Base-by-base conservation (phyloP, 2,329 filamentous ascomycete genomes). In the Phaeosphaeria sp. region DNA sequence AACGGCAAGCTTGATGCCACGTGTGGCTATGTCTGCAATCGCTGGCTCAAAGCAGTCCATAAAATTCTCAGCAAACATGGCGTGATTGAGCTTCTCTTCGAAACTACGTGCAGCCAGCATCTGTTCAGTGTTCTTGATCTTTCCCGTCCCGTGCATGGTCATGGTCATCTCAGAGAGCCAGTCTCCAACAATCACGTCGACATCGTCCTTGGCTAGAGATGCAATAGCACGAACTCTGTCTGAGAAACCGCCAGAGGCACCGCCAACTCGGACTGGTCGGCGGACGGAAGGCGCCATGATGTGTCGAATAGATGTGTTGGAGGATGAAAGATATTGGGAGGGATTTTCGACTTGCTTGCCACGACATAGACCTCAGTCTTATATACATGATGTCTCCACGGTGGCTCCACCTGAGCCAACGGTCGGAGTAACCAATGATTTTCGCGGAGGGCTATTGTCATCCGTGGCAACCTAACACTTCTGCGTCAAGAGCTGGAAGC, bases 31-130 rank as follows among this genome's bases (percentile, higher is more conserved):
- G 54, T 72, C 59, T n/a, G 56, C 71, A 55, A 72, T 72, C 55
- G 77, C 78, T 21, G 77, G 78, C 9, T 74, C 73, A 11, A 80
- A 78, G 25, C 81, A 79, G 65, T 84, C 80, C 40, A 85, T 75
- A 59, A 85, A 84, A 8, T 82, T 81, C 39, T 66, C 65, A 13
- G 66, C 69, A 46, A 69, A 71, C 68, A 69, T 68, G 53, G 67
- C 68, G 30, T 36, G 30, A 13, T 72, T 60, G 53, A 70, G 55
- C 56, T 67, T 70, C 45, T 70, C 66, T 17, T 67, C 82, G 78
- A 82, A 60, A 78, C 75, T 57, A 73, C 79, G 53, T 68, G 75
- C 57, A 76, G 76, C 49, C 67, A 80, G 8, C 80, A 67, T 80
- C 64, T 42, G 75, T 69, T 46, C 79, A 71, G 57, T 73, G 63